phyloP scores from a whole-genome alignment of 1,284 basidiomycete species.

The Leccinum huronense region DNA sequence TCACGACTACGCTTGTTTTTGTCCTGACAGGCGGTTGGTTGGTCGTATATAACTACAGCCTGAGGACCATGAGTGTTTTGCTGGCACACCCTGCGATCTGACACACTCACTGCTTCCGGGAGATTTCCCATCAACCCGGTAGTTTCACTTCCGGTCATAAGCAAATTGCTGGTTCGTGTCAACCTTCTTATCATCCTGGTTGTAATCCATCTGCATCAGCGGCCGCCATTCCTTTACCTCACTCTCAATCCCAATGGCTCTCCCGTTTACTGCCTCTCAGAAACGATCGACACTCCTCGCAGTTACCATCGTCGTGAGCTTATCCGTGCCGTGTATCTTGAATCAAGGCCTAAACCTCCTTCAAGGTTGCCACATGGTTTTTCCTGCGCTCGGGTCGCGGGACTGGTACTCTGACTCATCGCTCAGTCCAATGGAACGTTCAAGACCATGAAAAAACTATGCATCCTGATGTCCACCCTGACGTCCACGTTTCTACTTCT shows the following conservation, averaged over 20 bases:
- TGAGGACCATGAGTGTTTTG: not conserved
- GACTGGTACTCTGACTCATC: slow-evolving; percentile 1
- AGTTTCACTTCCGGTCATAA: slow-evolving; percentile 9
- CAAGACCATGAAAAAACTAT: slow-evolving; percentile 2
- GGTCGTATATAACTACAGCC: not conserved
- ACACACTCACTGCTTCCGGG: not conserved
- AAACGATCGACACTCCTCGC: slow-evolving; percentile 34
- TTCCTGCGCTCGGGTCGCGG: slow-evolving; percentile 19
- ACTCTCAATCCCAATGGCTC: slow-evolving; percentile 15
- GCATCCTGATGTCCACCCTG: not conserved
- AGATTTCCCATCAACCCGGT: not conserved
- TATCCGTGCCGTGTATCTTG: not conserved
- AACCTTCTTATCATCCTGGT: not conserved
- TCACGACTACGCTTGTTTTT: not conserved
- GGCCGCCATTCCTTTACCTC: not conserved
- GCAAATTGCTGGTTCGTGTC: not conserved
- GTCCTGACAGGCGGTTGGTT: no score
- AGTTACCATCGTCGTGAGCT: slow-evolving; percentile 28
- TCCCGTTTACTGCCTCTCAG: slow-evolving; percentile 32
- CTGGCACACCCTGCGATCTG: not conserved
- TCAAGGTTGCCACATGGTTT: slow-evolving; percentile 25
- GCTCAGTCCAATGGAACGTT: slow-evolving; percentile 5
- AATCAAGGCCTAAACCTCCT: not conserved
- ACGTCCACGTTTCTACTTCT: not conserved
- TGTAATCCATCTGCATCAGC: not conserved